These are phyloP conservation scores for Heterotrichella gracilis DNA, from an alignment of 352 stramenopile genomes.

Conservation along the genomic window DNA sequence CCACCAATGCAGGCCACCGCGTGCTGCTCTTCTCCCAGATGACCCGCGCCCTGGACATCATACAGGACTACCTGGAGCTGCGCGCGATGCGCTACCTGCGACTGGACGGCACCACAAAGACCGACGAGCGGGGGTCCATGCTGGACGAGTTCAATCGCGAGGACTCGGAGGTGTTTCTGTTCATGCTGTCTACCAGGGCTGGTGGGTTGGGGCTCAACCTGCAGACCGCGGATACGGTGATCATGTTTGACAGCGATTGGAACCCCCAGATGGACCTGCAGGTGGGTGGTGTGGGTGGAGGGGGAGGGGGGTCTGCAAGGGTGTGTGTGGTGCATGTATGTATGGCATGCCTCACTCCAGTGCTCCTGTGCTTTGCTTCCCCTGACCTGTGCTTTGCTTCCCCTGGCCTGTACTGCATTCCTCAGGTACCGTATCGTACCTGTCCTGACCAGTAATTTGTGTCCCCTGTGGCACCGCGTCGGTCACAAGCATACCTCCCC, in stretches of 20 bases:
- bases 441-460: too few relatives aligned
- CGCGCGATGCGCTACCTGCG: slow-evolving; percentile 47
- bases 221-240: slow-evolving; percentile 85
- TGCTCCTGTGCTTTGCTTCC: too few relatives aligned
- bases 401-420: too few relatives aligned
- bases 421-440: too few relatives aligned
- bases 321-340: too few relatives aligned
- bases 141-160: slow-evolving; percentile 80
- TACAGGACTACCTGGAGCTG: slow-evolving; percentile 56
- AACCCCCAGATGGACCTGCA: slow-evolving; percentile 71
- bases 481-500: too few relatives aligned
- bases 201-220: slow-evolving; percentile 88
- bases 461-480: too few relatives aligned
- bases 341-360: too few relatives aligned
- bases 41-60: slow-evolving; percentile 51
- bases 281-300: too few relatives aligned
- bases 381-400: too few relatives aligned
- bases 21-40: slow-evolving; percentile 80
- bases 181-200: slow-evolving; percentile 85
- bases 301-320: too few relatives aligned
- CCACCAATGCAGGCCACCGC: slow-evolving; percentile 58
- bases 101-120: slow-evolving; percentile 49
- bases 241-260: slow-evolving; percentile 96
- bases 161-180: slow-evolving; percentile 76
- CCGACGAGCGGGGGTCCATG: slow-evolving; percentile 45